A percentile compares a stretch with the other conserved stretches of the same genome.
These are phyloP conservation scores for Neurospora pannonica DNA, from an alignment of 495 filamentous ascomycete genomes.

Conservation along the genomic window DNA sequence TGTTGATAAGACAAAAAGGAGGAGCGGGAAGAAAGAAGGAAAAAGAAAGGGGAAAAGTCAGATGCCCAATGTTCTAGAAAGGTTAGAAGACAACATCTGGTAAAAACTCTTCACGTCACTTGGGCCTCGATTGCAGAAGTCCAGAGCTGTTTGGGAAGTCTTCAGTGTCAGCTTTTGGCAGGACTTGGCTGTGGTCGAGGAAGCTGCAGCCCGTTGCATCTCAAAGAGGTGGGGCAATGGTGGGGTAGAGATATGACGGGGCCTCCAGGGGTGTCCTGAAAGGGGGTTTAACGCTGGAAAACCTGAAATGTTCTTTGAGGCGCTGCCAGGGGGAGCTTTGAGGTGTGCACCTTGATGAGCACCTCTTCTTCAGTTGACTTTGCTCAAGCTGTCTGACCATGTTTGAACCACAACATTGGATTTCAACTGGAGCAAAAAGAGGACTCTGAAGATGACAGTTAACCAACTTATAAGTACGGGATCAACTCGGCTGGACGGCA, in stretches of 20 bases:
- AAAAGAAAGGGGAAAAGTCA: neutral
- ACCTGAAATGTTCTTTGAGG: neutral
- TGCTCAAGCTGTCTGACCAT: neutral
- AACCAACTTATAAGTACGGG: neutral
- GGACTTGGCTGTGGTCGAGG: constrained; percentile 2
- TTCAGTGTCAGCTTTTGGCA: neutral
- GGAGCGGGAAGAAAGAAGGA: neutral
- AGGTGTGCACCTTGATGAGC: neutral
- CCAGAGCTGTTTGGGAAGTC: neutral
- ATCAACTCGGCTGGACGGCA: neutral
- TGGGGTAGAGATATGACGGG: constrained; percentile 1
- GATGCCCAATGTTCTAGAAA: constrained; percentile 1
- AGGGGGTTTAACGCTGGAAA: neutral
- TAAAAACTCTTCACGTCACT: constrained; percentile 4
- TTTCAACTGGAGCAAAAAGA: neutral
- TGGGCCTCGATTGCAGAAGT: neutral
- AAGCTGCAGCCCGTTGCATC: neutral
- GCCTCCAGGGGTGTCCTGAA: neutral
- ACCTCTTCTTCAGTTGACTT: neutral
- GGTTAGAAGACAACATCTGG: neutral
- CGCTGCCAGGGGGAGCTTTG: neutral
- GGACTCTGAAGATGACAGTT: neutral
- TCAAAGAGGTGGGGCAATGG: constrained; percentile 1
- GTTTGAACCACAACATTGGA: neutral
- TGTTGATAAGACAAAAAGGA: neutral